Base-by-base conservation (phyloP, 148 eudicot genomes). In the Fallopia convolvulus region DNA sequence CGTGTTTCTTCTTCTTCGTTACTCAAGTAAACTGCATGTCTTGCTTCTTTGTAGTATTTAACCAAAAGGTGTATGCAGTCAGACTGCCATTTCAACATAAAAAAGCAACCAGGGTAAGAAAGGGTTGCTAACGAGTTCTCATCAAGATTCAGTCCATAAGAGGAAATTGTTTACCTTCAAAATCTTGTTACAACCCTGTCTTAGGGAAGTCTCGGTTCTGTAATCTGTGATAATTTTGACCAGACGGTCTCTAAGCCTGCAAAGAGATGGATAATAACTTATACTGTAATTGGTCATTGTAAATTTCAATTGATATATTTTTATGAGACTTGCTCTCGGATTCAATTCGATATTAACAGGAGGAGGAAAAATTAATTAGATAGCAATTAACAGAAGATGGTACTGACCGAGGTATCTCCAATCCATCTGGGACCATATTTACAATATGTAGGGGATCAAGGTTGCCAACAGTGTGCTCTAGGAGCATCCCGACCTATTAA, bases 381-480 rank as follows among this genome's bases (percentile, higher is more conserved):
- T 44, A 20, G 26, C 21, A 56, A 68, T 30, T 15, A 5, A 30
- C 13, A 68, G 20, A 9, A 68, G 39, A 23, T 47, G 78, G 46
- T 40, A 85, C 92, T 88, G 33, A 94, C 98, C 98, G 86, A 82
- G 98, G 98, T 79, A 94, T 94, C 78, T 94, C 97, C 83, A 94
- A 76, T 63, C 97, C 98, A 81, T 92, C 87, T 33, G 98, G 98
- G 70, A 94, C 94, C 85, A 85, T 90, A 83, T 92, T 92, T 80
- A 94, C 98, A 58, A 94, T 94, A 81, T 92, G 90, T 40, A 94
- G 88, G 63, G 97, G 98, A 83, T 94, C 98, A 71, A 94, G 96
- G 81, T 94, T 90, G 75, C 97, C 98, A 66, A 94, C 98, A 74
- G 97, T 94, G 84, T 94, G 96, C 90, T 94, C 98, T 82, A 94